Percentiles rank a stretch among this genome's conserved stretches.
phyloP scores from a whole-genome alignment of 148 eudicot genomes.

The Rhododendron henanense region DNA sequence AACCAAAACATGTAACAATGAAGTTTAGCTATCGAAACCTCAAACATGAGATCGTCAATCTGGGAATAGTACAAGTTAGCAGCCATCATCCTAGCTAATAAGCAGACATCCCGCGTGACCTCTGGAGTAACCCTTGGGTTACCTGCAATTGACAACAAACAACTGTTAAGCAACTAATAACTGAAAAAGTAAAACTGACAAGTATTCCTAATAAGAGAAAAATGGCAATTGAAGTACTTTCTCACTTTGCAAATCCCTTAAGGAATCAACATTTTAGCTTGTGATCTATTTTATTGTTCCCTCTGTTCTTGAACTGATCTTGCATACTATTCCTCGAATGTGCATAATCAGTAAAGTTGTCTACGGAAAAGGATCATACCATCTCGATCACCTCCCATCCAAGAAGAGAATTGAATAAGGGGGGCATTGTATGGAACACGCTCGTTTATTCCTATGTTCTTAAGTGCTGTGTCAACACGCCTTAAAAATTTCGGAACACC shows the following conservation, averaged over 20 bases:
- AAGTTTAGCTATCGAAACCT: slow-evolving; percentile 37
- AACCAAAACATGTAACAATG: background rate
- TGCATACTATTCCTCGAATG: background rate
- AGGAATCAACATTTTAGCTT: background rate
- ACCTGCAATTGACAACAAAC: slow-evolving; percentile 40
- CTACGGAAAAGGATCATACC: slow-evolving; percentile 41
- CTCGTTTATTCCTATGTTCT: slow-evolving; percentile 93
- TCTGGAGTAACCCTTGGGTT: slow-evolving; percentile 99
- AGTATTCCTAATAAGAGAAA: background rate
- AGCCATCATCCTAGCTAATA: slow-evolving; percentile 99
- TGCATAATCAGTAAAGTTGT: background rate
- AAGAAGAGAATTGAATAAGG: slow-evolving; percentile 94
- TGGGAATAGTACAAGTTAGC: slow-evolving; percentile 93
- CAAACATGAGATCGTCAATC: slow-evolving; percentile 99
- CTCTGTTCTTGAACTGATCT: background rate
- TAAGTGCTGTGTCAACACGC: slow-evolving; percentile 92
- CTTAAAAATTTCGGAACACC: slow-evolving; percentile 94
- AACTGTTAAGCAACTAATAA: slow-evolving; percentile 9
- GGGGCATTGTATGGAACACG: slow-evolving; percentile 98
- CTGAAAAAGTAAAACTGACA: background rate
- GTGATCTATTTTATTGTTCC: background rate
- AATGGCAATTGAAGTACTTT: background rate
- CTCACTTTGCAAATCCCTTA: background rate
- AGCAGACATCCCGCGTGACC: slow-evolving; percentile 98
- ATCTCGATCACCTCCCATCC: slow-evolving; percentile 99